Percentiles rank a stretch among this genome's conserved stretches.
phyloP scores from a whole-genome alignment of 192 early-diverging fungal species.

The Backusella tarrabulga region DNA sequence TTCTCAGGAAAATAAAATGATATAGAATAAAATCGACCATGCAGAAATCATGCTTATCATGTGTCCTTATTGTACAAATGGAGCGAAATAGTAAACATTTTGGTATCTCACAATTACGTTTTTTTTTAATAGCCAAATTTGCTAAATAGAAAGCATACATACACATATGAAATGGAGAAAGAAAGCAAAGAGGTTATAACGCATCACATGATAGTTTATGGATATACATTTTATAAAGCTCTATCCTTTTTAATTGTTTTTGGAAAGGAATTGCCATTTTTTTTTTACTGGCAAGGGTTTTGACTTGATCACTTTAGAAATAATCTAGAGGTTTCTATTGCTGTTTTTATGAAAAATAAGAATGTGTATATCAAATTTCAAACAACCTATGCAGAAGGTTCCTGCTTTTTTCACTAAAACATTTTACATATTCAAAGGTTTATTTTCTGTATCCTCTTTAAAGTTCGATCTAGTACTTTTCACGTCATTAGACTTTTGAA shows the following conservation, averaged over 20 bases:
- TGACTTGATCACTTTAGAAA: neutral
- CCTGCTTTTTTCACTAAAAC: neutral
- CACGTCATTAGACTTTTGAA: neutral
- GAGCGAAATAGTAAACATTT: neutral
- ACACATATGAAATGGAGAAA: neutral
- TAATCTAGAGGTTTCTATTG: neutral
- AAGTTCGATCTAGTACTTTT: neutral
- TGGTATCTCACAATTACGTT: neutral
- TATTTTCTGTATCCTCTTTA: neutral
- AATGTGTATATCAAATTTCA: neutral
- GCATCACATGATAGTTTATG: neutral
- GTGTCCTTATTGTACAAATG: neutral
- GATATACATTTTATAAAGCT: neutral
- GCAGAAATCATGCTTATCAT: neutral
- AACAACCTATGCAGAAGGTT: neutral
- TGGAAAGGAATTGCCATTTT: neutral
- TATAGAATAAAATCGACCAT: neutral
- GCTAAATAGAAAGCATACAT: neutral
- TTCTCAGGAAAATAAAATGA: neutral
- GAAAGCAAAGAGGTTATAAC: neutral
- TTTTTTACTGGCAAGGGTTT: neutral
- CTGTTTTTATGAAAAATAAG: neutral
- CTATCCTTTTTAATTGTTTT: neutral
- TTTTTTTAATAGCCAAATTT: neutral
- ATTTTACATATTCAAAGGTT: neutral